These are phyloP conservation scores for Neurospora pannonica DNA, from an alignment of 495 filamentous ascomycete genomes.

Conservation along the genomic window DNA sequence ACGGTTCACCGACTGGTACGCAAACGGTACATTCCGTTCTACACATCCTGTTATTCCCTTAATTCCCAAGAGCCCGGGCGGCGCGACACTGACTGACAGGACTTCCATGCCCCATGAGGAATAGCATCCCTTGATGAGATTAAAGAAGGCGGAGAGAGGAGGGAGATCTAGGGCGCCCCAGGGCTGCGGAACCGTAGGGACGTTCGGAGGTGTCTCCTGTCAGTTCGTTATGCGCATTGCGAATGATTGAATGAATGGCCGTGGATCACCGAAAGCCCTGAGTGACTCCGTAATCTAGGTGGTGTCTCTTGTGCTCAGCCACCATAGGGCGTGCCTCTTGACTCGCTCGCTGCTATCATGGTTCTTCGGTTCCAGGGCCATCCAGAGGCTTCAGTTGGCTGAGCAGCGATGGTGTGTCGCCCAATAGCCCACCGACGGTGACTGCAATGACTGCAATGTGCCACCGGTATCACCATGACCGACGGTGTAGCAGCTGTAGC, in stretches of 20 bases:
- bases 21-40: background rate
- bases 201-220: background rate
- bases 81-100: background rate
- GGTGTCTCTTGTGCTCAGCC: background rate
- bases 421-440: background rate
- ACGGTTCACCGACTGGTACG: background rate
- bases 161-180: background rate
- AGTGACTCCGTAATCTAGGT: background rate
- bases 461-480: constrained; percentile 2
- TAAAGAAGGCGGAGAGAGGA: background rate
- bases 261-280: background rate
- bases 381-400: background rate
- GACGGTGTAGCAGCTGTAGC: background rate
- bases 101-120: background rate
- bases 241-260: background rate
- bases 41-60: background rate
- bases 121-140: background rate
- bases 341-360: background rate
- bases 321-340: background rate
- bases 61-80: background rate
- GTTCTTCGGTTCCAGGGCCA: background rate
- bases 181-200: background rate
- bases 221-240: background rate
- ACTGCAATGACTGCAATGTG: background rate
- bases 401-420: background rate